Percentiles rank a stretch among this genome's conserved stretches.
Evolutionary conservation across 2,329 filamentous ascomycete genomes (phyloP).

Genomic region (Colletotrichum lupini): DNA sequence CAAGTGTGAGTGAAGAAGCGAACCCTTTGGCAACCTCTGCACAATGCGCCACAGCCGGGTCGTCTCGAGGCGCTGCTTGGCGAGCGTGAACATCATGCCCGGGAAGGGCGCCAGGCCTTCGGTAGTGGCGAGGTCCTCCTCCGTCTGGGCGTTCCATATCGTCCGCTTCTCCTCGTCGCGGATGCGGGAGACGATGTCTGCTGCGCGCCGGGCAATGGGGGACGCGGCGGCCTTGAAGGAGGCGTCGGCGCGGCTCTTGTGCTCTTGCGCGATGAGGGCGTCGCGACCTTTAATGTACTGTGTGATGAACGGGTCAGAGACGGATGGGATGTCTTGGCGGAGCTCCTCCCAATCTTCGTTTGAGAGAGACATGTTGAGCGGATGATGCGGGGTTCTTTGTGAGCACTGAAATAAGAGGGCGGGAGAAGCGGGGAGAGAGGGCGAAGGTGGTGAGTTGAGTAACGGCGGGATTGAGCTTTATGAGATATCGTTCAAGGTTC

Average conservation of each 20-base stretch:
- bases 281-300: constrained; percentile 83
- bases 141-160: constrained; percentile 76
- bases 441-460: background rate
- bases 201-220: constrained; percentile 77
- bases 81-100: constrained; percentile 86
- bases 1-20: constrained; percentile 81
- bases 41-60: constrained; percentile 85
- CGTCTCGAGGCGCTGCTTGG: constrained; percentile 79
- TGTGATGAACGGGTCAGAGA: constrained; percentile 80
- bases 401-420: background rate
- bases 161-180: constrained; percentile 77
- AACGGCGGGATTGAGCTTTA: background rate
- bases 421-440: background rate
- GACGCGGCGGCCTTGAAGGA: constrained; percentile 77
- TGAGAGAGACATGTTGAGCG: constrained; percentile 51
- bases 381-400: background rate
- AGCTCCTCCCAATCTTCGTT: constrained; percentile 71
- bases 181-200: constrained; percentile 78
- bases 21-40: constrained; percentile 82
- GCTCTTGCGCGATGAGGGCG: constrained; percentile 82
- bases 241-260: constrained; percentile 79
- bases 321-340: constrained; percentile 64
- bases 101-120: constrained; percentile 72
- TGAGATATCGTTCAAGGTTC: background rate
- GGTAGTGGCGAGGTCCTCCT: constrained; percentile 69